Conservation (phyloP, 495 filamentous ascomycete genomes). For the Gamarada debralockiae region DNA sequence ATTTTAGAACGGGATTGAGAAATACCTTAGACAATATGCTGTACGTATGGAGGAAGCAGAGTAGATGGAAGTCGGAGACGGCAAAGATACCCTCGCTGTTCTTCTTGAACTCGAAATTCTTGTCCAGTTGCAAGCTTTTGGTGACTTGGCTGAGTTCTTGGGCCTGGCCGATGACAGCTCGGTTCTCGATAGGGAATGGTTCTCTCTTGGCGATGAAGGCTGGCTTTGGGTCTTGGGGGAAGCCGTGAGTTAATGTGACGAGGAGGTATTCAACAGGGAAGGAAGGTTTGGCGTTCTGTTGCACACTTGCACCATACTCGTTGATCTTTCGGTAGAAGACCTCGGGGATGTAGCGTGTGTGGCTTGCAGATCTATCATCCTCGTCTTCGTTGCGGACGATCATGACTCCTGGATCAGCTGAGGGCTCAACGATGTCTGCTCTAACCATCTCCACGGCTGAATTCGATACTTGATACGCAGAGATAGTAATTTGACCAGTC, state of each 20-base stretch:
- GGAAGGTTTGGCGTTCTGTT: conserved; percentile 92
- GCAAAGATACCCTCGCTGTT: conserved; percentile 56
- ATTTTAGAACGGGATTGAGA: neutral
- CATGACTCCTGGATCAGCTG: conserved; percentile 89
- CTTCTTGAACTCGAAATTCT: conserved; percentile 41
- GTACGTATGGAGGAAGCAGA: conserved; percentile 79
- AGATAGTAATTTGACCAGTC: conserved; percentile 79
- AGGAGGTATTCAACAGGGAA: conserved; percentile 97
- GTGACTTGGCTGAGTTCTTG: conserved; percentile 69
- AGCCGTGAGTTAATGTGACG: conserved; percentile 94
- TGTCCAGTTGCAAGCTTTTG: conserved; percentile 54
- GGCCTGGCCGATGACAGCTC: conserved; percentile 75
- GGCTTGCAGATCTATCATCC: conserved; percentile 65
- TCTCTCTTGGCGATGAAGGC: conserved; percentile 59
- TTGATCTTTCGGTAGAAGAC: conserved; percentile 96
- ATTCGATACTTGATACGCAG: conserved; percentile 91
- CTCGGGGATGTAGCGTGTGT: conserved; percentile 88
- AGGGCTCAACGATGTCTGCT: conserved; percentile 93
- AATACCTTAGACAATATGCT: conserved; percentile 75
- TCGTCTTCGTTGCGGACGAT: conserved; percentile 90
- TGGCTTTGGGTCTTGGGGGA: conserved; percentile 75
- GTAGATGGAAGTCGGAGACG: conserved; percentile 89
- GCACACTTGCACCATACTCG: conserved; percentile 92
- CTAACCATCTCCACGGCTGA: conserved; percentile 95
- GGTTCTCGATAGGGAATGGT: conserved; percentile 84